These are phyloP conservation scores for Diaporthe citrichinensis DNA, from an alignment of 2,329 filamentous ascomycete genomes.

Conservation along the genomic window DNA sequence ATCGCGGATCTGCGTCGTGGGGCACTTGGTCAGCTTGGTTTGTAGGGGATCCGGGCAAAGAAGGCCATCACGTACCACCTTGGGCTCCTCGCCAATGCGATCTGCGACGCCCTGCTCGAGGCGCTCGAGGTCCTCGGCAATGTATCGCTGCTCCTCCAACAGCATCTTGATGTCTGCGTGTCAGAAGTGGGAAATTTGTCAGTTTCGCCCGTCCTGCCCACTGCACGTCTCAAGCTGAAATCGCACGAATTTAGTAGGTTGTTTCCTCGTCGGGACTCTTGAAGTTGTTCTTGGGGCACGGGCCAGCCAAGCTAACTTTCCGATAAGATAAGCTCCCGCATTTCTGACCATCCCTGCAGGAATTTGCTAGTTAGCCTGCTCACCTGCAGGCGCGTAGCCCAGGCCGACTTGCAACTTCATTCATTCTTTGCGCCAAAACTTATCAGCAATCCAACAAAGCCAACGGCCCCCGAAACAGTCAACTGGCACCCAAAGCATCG, in stretches of 20 bases:
- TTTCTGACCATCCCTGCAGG: constrained; percentile 36
- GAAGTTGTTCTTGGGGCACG: constrained; percentile 20
- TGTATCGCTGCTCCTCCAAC: constrained; percentile 91
- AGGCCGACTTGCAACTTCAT: constrained; percentile 22
- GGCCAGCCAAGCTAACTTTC: constrained; percentile 9
- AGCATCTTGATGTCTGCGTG: constrained; percentile 70
- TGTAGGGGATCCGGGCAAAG: neutral
- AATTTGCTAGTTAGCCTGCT: constrained; percentile 37
- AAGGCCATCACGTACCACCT: constrained; percentile 72
- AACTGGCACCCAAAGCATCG: neutral
- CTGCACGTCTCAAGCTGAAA: neutral
- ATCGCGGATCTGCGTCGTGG: constrained; percentile 79
- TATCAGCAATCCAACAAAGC: constrained; percentile 9
- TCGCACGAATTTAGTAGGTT: neutral
- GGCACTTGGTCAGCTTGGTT: constrained; percentile 44
- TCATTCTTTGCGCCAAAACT: neutral
- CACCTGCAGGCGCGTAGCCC: constrained; percentile 25
- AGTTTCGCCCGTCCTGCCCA: neutral
- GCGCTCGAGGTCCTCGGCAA: constrained; percentile 97
- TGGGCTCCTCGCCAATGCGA: constrained; percentile 88
- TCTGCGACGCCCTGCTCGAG: constrained; percentile 95
- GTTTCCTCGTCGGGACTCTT: neutral
- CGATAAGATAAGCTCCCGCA: constrained; percentile 41
- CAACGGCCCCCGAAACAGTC: constrained; percentile 1
- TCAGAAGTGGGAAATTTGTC: neutral